phyloP scores from a whole-genome alignment of 116 monocot species.

The Thalassia testudinum region DNA sequence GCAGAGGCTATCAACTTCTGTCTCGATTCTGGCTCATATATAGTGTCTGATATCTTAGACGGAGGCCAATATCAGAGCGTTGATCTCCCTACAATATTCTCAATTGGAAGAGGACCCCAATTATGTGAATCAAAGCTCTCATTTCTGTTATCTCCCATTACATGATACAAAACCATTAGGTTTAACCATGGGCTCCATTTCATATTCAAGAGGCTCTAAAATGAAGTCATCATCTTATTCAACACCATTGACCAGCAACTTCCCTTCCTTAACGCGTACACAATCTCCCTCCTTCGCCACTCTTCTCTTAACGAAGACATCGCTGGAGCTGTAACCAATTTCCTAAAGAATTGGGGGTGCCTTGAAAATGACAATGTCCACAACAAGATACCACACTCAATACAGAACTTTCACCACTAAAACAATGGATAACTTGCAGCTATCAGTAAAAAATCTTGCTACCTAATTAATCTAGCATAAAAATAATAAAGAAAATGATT shows the following conservation, averaged over 20 bases:
- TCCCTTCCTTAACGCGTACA: conserved; percentile 72
- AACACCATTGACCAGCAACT: conserved; percentile 66
- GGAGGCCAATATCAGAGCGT: conserved; percentile 85
- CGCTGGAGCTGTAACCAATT: conserved; percentile 18
- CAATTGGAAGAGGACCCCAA: conserved; percentile 81
- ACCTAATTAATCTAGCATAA: no score
- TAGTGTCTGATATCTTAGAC: conserved; percentile 65
- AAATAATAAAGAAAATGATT: no score
- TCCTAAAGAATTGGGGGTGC: conserved; percentile 32
- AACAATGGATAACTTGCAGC: no score
- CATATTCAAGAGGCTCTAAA: conserved; percentile 67
- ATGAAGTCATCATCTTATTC: conserved; percentile 79
- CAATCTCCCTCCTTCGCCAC: conserved; percentile 61
- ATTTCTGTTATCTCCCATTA: conserved; percentile 85
- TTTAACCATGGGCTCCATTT: conserved; percentile 73
- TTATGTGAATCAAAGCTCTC: conserved; percentile 91
- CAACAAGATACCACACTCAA: conserved; percentile 3
- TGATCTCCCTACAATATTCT: conserved; percentile 80
- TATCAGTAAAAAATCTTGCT: no score
- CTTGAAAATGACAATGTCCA: conserved; percentile 61
- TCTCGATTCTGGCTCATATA: conserved; percentile 20
- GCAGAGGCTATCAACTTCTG: conserved; percentile 3
- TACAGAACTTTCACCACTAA: no score
- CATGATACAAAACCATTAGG: conserved; percentile 84
- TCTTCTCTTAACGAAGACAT: conserved; percentile 81